These are phyloP conservation scores for Cryptosporidium tyzzeri DNA, from an alignment of 169 alveolate genomes.

Conservation along the genomic window DNA sequence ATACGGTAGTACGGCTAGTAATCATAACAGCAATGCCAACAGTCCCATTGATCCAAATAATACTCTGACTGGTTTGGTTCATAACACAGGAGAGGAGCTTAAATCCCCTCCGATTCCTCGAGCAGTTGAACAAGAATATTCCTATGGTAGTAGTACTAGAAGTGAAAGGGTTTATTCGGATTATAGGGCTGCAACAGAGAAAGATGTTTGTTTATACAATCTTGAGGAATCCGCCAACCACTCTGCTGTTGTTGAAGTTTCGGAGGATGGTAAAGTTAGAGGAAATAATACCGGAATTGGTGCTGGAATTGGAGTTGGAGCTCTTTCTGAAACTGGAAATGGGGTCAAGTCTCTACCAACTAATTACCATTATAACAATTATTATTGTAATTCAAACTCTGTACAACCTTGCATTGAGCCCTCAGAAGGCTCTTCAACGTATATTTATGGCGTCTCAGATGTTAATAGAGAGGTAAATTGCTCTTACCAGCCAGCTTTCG, in stretches of 20 bases:
- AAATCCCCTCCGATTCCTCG: slow-evolving; percentile 3
- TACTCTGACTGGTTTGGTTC: background rate
- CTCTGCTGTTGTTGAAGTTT: background rate
- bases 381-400: background rate
- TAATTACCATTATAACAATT: background rate
- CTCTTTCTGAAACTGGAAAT: background rate
- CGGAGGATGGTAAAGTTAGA: background rate
- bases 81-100: background rate
- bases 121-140: background rate
- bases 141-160: background rate
- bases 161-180: slow-evolving; percentile 4
- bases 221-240: background rate
- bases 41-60: background rate
- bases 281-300: background rate
- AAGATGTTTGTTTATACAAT: slow-evolving; percentile 1
- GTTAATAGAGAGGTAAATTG: background rate
- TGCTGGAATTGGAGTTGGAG: background rate
- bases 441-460: background rate
- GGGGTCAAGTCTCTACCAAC: background rate
- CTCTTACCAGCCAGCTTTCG: slow-evolving; percentile 7
- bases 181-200: background rate
- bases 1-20: background rate
- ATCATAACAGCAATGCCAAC: background rate
- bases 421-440: background rate
- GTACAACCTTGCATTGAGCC: background rate